phyloP scores from a whole-genome alignment of 2,329 filamentous ascomycete species.

The Botryotinia convoluta region DNA sequence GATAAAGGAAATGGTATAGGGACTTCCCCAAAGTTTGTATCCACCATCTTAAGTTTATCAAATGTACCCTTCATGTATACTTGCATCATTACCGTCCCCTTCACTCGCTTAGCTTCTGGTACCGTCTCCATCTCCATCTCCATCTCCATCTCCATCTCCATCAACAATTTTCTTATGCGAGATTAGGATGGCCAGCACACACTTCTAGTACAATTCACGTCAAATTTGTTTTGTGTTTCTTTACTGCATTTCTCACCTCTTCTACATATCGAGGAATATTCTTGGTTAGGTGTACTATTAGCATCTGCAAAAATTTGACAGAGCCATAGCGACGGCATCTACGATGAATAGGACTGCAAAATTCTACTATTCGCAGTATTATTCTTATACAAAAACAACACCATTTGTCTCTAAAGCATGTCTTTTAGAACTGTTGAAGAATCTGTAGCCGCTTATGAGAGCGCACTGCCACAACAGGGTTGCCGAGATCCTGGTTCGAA shows the following conservation, averaged over 20 bases:
- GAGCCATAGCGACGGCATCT: too few relatives aligned
- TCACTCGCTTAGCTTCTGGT: neutral
- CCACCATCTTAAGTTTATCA: neutral
- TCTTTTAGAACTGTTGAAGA: neutral
- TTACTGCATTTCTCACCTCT: neutral
- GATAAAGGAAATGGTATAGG: neutral
- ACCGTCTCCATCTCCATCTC: neutral
- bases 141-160: neutral
- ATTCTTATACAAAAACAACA: neutral
- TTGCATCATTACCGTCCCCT: neutral
- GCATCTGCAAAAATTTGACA: too few relatives aligned
- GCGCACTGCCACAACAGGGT: neutral
- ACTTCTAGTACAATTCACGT: neutral
- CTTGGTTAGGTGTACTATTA: too few relatives aligned
- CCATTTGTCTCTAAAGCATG: neutral
- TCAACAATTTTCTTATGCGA: neutral
- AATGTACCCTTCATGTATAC: neutral
- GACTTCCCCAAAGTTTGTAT: neutral
- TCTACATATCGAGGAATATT: too few relatives aligned
- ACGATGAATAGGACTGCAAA: neutral
- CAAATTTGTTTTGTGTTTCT: neutral
- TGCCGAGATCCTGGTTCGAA: neutral
- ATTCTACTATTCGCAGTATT: too few relatives aligned
- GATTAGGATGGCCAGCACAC: neutral
- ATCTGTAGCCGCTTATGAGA: neutral